Evolutionary conservation across 202 grass and related monocot species (phyloP), one percentile per base, ranked within the genome.

Genomic region (Cymbopogon flexuosus): DNA sequence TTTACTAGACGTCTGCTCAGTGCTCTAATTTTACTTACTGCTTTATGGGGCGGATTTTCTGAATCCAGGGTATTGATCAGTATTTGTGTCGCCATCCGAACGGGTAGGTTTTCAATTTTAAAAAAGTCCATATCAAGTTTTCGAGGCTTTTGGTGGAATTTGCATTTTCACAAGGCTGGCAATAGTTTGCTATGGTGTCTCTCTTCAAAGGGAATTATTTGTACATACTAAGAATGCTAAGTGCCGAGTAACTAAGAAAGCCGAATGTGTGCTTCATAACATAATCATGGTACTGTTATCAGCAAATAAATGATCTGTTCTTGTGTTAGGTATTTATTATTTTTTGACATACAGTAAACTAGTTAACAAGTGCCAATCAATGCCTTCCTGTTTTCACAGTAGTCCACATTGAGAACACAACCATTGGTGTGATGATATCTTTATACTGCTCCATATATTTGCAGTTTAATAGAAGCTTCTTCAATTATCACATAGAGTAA

Each of bases 61-160:
- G 67, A 98, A 94, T 71, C 92, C 90, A 51, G 92, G 90, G 37
- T 88, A 98, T n/a, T 84, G 95, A 98, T 83, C 95, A 98, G 60
- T 95, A 85, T 3, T 83, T 98, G 23, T 98, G 95, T 63, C 92
- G 95, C 5, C 95, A 98, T 79, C 86, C 90, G 35, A 95, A 98
- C 4, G 90, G 95, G 90, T 98, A 89, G 14, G 84, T 24, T 73
- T 36, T 61, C 23, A 31, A 72, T 59, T 29, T 46, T 9, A n/a
- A 14, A 67, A 0, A 75, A 12, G 13, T 68, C 33, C 30, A 72
- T 19, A 24, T 29, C 23, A 2, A 35, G 19, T 45, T 80, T 68
- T 61, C 22, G 61, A n/a, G 16, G 33, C 0, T 23, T 33, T 71
- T 49, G 30, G 1, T 61, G 31, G 19, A 33, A 0, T 41, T 83